A percentile compares a stretch with the other conserved stretches of the same genome.
Conservation (phyloP, 495 filamentous ascomycete genomes). For the Poronia punctata region DNA sequence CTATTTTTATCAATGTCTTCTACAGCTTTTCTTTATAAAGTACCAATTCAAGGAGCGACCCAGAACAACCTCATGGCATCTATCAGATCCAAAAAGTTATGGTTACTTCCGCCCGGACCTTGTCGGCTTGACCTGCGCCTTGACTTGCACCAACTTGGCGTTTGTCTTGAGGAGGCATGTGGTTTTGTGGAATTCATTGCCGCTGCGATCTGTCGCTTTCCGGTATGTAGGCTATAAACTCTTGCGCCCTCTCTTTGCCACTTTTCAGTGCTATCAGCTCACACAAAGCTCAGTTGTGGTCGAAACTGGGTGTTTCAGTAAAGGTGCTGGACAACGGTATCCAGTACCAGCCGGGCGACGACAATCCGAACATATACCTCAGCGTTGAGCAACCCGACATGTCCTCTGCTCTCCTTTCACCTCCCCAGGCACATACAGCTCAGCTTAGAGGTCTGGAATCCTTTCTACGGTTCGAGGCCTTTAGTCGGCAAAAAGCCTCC, state of each 20-base stretch:
- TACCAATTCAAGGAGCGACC: conserved; percentile 3
- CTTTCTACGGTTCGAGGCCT: conserved; percentile 13
- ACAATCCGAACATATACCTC: conserved; percentile 23
- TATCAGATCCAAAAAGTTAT: conserved; percentile 19
- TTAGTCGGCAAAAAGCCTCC: not conserved
- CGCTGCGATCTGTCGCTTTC: conserved; percentile 15
- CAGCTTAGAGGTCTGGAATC: conserved; percentile 28
- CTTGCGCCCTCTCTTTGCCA: no score
- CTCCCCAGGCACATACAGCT: conserved; percentile 23
- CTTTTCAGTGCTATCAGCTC: conserved; percentile 3
- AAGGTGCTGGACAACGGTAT: conserved; percentile 17
- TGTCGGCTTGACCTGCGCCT: conserved; percentile 23
- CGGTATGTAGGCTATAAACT: conserved; percentile 11
- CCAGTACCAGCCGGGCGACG: conserved; percentile 14
- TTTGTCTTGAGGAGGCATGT: not conserved
- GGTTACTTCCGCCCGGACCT: conserved; percentile 20
- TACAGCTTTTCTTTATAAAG: conserved; percentile 14
- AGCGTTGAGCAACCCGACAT: conserved; percentile 24
- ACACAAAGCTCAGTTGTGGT: conserved; percentile 18
- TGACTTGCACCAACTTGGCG: conserved; percentile 5
- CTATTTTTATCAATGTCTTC: conserved; percentile 18
- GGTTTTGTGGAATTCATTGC: conserved; percentile 19
- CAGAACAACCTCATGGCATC: conserved; percentile 12
- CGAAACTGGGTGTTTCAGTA: conserved; percentile 14
- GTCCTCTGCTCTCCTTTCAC: conserved; percentile 22